These are phyloP conservation scores for Hansenula sp. DNA, from an alignment of 1,139 yeast genomes.

Conservation along the genomic window DNA sequence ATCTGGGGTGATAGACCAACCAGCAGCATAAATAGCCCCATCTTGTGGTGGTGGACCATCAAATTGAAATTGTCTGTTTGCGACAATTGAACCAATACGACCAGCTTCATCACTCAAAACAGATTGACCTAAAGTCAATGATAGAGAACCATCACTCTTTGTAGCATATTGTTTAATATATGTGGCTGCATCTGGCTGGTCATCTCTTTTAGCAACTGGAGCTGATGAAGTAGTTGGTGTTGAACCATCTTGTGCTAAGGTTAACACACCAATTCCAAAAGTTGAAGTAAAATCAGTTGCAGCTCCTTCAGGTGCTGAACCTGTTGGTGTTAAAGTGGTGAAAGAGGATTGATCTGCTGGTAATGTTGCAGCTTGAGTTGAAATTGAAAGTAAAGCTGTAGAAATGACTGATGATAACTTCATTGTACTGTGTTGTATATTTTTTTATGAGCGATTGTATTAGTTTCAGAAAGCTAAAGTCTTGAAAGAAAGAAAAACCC, in stretches of 20 bases:
- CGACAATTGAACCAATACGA: slow-evolving; percentile 76
- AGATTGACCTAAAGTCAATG: slow-evolving; percentile 48
- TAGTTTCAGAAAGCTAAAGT: neutral
- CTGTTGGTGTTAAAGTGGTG: slow-evolving; percentile 30
- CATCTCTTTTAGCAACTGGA: slow-evolving; percentile 2
- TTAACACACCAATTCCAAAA: slow-evolving; percentile 37
- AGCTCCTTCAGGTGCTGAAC: slow-evolving; percentile 27
- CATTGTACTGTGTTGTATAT: neutral
- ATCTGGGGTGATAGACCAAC: slow-evolving; percentile 65
- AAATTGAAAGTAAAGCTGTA: slow-evolving; percentile 17
- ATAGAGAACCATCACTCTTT: slow-evolving; percentile 42
- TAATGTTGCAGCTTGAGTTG: slow-evolving; percentile 15
- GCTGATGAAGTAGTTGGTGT: neutral
- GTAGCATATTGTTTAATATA: slow-evolving; percentile 37
- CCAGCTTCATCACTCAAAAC: slow-evolving; percentile 56
- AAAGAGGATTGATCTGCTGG: slow-evolving; percentile 19
- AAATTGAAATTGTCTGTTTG: slow-evolving; percentile 83
- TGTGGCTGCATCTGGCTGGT: slow-evolving; percentile 22
- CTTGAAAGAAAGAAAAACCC: no score
- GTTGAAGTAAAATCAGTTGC: slow-evolving; percentile 34
- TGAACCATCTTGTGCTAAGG: slow-evolving; percentile 27
- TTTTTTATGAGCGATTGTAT: slow-evolving; percentile 1
- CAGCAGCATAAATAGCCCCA: slow-evolving; percentile 79
- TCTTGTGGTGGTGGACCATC: slow-evolving; percentile 92
- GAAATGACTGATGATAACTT: neutral